Percentiles rank a stretch among this genome's conserved stretches.
These are phyloP conservation scores for Kazachstania africana DNA, from an alignment of 805 yeast genomes.

Conservation along the genomic window DNA sequence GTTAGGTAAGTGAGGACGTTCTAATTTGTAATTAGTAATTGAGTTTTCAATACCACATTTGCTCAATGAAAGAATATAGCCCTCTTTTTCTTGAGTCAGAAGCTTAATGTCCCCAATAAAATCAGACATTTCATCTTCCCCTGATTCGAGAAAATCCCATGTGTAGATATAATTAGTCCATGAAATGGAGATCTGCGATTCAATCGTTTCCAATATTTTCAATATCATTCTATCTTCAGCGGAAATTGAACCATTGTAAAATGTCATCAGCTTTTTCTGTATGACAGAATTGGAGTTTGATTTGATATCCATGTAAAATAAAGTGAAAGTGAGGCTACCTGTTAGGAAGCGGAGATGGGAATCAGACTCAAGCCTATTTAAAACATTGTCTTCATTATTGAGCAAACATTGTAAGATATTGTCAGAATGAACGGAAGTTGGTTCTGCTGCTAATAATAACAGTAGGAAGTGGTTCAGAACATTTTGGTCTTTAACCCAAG, in stretches of 20 bases:
- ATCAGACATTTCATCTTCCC: constrained; percentile 30
- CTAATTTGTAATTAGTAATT: constrained; percentile 26
- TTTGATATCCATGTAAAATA: constrained; percentile 38
- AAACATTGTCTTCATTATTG: constrained; percentile 35
- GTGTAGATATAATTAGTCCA: constrained; percentile 55
- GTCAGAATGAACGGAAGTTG: constrained; percentile 30
- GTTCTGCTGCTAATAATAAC: constrained; percentile 28
- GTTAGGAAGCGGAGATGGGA: constrained; percentile 30
- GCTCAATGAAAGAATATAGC: constrained; percentile 40
- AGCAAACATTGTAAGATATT: constrained; percentile 54
- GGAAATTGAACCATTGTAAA: constrained; percentile 53
- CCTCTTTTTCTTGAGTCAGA: constrained; percentile 34
- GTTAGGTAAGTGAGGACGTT: constrained; percentile 22
- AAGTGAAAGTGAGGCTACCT: constrained; percentile 33
- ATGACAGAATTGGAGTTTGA: constrained; percentile 36
- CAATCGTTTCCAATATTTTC: constrained; percentile 43
- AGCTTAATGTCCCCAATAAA: constrained; percentile 37
- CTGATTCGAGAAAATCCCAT: constrained; percentile 50
- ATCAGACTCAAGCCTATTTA: constrained; percentile 20
- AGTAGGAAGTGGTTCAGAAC: constrained; percentile 38
- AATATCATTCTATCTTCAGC: constrained; percentile 55
- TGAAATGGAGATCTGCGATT: constrained; percentile 37
- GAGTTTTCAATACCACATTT: constrained; percentile 40
- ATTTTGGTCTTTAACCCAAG: constrained; percentile 33
- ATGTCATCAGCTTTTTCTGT: constrained; percentile 37